phyloP scores from a whole-genome alignment of 306 rosid species.

The Sesbania bispinosa region DNA sequence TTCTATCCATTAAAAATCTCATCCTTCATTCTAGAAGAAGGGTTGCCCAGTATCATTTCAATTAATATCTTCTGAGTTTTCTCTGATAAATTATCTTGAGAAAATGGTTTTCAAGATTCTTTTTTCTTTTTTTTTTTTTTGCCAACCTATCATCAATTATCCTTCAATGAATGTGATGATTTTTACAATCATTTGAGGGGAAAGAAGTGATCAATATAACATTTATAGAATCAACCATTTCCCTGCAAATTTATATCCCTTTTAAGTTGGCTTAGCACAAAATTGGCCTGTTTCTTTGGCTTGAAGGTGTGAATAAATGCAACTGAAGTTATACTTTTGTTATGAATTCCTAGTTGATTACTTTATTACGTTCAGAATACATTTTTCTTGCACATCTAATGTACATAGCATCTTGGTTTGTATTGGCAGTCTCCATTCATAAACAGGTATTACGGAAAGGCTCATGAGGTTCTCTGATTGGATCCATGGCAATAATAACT shows the following conservation, averaged over 20 bases:
- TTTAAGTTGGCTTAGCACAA: neutral
- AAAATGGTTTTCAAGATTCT: no score
- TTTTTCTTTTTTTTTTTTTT: no score
- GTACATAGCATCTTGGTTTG: neutral
- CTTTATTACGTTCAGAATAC: neutral
- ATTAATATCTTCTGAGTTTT: no score
- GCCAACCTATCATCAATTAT: neutral
- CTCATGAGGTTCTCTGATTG: slow-evolving; percentile 60
- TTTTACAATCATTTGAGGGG: neutral
- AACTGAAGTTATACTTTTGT: neutral
- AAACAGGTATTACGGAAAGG: slow-evolving; percentile 76
- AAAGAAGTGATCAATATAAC: neutral
- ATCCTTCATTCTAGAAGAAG: no score
- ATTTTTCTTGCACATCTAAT: neutral
- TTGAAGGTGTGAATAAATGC: neutral
- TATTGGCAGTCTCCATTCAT: slow-evolving; percentile 64
- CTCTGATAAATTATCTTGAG: no score
- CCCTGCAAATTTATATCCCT: no score
- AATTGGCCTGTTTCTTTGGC: neutral
- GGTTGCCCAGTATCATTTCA: no score
- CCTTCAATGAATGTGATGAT: neutral
- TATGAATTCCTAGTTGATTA: neutral
- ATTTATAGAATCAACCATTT: neutral
- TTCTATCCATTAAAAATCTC: no score
- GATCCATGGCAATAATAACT: neutral